phyloP scores from a whole-genome alignment of 345 rosid genomes.

The Eucalyptus pauciflora region DNA sequence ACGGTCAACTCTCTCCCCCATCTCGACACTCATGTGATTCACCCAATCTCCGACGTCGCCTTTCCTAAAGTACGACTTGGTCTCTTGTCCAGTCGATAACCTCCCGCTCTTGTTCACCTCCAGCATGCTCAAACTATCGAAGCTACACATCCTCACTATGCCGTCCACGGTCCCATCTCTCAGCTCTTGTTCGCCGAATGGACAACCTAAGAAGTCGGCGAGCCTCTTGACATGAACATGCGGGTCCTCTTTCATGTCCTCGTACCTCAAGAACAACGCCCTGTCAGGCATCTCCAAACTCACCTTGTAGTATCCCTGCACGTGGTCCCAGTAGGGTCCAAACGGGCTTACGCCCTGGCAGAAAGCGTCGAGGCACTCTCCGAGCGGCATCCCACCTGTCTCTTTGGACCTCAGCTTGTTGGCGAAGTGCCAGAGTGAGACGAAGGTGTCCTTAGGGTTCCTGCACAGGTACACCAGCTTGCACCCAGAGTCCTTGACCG shows the following conservation, averaged over 20 bases:
- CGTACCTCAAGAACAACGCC: background rate
- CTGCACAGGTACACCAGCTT: background rate
- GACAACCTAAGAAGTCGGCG: background rate
- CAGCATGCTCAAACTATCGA: background rate
- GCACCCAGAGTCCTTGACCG: background rate
- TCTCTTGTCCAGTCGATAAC: background rate
- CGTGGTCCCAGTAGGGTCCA: background rate
- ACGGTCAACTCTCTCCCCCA: background rate
- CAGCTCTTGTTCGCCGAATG: background rate
- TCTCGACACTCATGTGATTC: background rate
- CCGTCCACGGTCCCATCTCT: background rate
- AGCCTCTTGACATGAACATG: background rate
- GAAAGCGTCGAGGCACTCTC: background rate
- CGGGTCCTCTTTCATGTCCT: background rate
- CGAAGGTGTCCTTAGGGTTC: background rate
- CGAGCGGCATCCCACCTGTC: background rate
- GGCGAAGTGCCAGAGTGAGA: background rate
- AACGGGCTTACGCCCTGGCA: background rate
- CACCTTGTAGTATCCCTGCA: background rate
- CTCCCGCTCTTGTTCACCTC: background rate
- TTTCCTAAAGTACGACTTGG: background rate
- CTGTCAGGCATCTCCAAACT: background rate
- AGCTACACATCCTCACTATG: background rate
- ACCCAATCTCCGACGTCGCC: background rate
- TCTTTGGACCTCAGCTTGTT: background rate